Conservation (phyloP, 768 basidiomycete genomes). For the Suillus variegatus region DNA sequence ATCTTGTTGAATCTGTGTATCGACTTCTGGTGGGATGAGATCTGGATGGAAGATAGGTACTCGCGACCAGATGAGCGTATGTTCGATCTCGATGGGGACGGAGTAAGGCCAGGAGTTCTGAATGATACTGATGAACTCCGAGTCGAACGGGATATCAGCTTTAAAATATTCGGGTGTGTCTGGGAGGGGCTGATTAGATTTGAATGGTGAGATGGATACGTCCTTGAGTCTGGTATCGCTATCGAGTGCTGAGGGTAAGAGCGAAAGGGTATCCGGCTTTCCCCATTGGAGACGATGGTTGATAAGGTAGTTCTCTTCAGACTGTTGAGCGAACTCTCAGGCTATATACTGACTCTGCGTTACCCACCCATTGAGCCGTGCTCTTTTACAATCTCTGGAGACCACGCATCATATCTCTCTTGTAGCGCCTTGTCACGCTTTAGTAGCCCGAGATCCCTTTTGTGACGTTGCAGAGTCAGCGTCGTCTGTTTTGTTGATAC, state of each 20-base stretch:
- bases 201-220: background rate
- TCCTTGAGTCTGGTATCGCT: slow-evolving; percentile 6
- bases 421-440: slow-evolving; percentile 76
- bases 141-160: slow-evolving; percentile 50
- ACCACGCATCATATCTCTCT: slow-evolving; percentile 63
- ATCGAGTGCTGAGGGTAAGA: slow-evolving; percentile 58
- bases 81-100: slow-evolving; percentile 75
- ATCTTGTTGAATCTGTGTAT: slow-evolving; percentile 64
- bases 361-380: slow-evolving; percentile 68
- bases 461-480: background rate
- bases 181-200: slow-evolving; percentile 14
- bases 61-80: slow-evolving; percentile 76
- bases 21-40: slow-evolving; percentile 51
- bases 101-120: slow-evolving; percentile 92
- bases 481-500: background rate
- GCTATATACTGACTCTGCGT: slow-evolving; percentile 1
- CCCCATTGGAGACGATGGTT: slow-evolving; percentile 78
- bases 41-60: slow-evolving; percentile 68
- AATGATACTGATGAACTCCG: slow-evolving; percentile 65
- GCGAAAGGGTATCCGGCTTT: slow-evolving; percentile 60
- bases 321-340: background rate
- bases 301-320: slow-evolving; percentile 68
- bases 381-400: slow-evolving; percentile 48
- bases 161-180: slow-evolving; percentile 63
- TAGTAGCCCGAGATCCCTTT: slow-evolving; percentile 76